Evolutionary conservation across 2,329 filamentous ascomycete genomes (phyloP).

Genomic region (Fusarium foetens): DNA sequence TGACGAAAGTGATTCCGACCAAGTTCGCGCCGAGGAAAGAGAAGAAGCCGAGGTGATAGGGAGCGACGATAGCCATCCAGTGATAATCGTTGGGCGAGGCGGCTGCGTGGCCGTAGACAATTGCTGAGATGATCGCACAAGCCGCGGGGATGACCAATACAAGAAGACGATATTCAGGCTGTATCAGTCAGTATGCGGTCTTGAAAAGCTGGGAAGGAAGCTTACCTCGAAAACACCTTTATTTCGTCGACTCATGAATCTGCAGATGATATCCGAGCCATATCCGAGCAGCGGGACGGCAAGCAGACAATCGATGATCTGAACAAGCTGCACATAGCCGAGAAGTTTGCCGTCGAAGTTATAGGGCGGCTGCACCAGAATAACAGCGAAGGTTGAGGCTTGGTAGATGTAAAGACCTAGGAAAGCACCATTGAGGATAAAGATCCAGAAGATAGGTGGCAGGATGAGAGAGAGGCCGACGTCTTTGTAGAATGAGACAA

Average conservation of each 20-base stretch:
- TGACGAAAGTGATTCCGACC: slow-evolving; percentile 4
- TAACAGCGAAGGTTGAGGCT: not conserved
- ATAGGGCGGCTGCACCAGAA: not conserved
- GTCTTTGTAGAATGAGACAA: not conserved
- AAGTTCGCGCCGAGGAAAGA: slow-evolving; percentile 4
- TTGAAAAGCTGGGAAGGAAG: accelerated
- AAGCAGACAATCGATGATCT: not conserved
- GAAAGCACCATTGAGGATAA: slow-evolving; percentile 12
- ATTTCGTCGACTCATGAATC: slow-evolving; percentile 1
- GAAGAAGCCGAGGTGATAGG: slow-evolving; percentile 11
- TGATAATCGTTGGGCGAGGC: not conserved
- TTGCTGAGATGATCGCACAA: not conserved
- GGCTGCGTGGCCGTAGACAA: slow-evolving; percentile 2
- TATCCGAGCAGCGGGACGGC: not conserved
- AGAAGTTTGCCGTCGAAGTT: not conserved
- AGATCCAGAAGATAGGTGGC: slow-evolving; percentile 8
- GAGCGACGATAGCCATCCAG: slow-evolving; percentile 1
- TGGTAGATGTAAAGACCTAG: slow-evolving; percentile 15
- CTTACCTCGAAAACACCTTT: slow-evolving; percentile 5
- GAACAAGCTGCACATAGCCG: slow-evolving; percentile 6
- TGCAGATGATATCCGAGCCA: slow-evolving; percentile 1
- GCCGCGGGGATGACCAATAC: not conserved
- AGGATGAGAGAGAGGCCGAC: not conserved
- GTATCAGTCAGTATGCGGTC: accelerated
- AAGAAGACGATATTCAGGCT: slow-evolving; percentile 10